phyloP scores from a whole-genome alignment of 257 asterid species.

The Lithospermum erythrorhizon region DNA sequence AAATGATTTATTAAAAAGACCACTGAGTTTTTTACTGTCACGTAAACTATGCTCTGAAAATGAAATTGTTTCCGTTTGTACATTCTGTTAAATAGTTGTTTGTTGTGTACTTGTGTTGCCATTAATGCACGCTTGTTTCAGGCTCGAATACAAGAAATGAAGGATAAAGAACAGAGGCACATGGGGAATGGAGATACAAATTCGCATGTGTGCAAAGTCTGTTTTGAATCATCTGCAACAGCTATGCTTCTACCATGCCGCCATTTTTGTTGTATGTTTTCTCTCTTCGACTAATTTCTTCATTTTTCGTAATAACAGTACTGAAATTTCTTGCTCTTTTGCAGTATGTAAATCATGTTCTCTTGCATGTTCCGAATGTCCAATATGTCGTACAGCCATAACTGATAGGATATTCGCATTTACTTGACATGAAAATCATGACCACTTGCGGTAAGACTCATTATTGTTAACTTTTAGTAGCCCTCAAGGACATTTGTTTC shows the following conservation, averaged over 20 bases:
- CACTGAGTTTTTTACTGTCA: too few relatives aligned
- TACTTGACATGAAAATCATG: constrained; percentile 23
- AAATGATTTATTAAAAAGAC: too few relatives aligned
- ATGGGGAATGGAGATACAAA: constrained; percentile 65
- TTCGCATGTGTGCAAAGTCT: constrained; percentile 83
- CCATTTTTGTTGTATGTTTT: constrained; percentile 82
- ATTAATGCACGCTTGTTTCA: constrained; percentile 10
- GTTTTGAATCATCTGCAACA: constrained; percentile 83
- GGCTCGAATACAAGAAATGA: constrained; percentile 98
- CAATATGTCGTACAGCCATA: constrained; percentile 66
- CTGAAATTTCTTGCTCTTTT: constrained; percentile 16
- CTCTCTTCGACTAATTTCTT: not conserved
- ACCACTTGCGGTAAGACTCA: constrained; percentile 10
- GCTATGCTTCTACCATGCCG: constrained; percentile 98
- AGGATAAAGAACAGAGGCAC: constrained; percentile 64
- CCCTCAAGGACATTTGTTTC: too few relatives aligned
- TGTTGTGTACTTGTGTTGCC: not conserved
- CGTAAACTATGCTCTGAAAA: too few relatives aligned
- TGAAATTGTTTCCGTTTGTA: too few relatives aligned
- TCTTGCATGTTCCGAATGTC: constrained; percentile 89
- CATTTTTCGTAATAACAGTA: not conserved
- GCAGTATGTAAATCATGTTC: constrained; percentile 97
- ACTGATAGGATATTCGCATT: constrained; percentile 77
- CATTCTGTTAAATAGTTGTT: not conserved
- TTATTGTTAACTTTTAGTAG: not conserved